Evolutionary conservation across 768 basidiomycete genomes (phyloP), one percentile per base, ranked within the genome.

Genomic region (Termitomyces eurrhizus): DNA sequence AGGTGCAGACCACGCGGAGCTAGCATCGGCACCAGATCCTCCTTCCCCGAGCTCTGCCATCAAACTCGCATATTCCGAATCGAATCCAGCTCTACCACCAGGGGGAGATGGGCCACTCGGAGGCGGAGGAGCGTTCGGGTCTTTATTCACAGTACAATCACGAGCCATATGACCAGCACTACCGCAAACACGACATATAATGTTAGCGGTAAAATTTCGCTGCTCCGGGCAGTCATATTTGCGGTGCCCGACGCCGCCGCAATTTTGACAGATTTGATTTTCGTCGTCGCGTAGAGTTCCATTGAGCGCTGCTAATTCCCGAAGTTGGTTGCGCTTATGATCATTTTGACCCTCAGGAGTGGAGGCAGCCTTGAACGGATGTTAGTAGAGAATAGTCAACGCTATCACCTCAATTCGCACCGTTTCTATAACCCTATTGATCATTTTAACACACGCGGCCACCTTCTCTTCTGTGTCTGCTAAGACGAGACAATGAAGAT

Each of bases 191-290:
- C 94, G 95, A 82, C 97, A 99, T 71, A 98, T 96, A 79, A 99
- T 95, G 80, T 96, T 96, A 78, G 97, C 97, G 67, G 93, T 95
- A 78, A 95, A 98, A 79, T 97, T 97, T 74, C 92, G 88, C 75
- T 97, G 93, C 77, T 98, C 93, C 18, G 95, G 95, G 74, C 97
- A 99, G 75, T 98, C 97, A 78, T 94, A 98, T 86, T 98, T 95
- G 76, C 96, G 90, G 72, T 98, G 95, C 61, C 95, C 95, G 65
- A 94, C 84, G 56, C 89, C 89, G 70, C 92, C 93, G 73, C 92
- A 95, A 70, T 96, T 96, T 78, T 98, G 95, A 78, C 97, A 99
- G 63, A 98, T 88, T 76, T 99, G 97, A 71, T 98, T 98, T 79
- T 99, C 97, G 73, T 99, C 97, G 70, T 99, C 97, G 67, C 97